phyloP scores from a whole-genome alignment of 306 rosid species.

The Malus asiatica region DNA sequence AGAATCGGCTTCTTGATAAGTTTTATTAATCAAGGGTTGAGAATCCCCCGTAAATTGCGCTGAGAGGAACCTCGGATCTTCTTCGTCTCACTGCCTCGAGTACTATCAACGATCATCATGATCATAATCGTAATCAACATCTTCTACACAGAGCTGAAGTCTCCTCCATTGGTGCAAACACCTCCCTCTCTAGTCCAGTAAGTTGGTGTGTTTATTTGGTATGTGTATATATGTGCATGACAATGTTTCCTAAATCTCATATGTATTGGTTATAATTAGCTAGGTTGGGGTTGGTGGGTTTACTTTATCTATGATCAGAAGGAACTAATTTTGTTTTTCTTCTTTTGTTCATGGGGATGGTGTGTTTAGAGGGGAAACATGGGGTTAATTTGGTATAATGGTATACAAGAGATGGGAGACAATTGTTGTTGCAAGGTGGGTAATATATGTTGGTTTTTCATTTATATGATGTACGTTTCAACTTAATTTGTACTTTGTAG shows the following conservation, averaged over 20 bases:
- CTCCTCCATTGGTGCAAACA: background rate
- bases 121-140: background rate
- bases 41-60: conserved; percentile 42
- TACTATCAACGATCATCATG: background rate
- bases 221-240: conserved; percentile 36
- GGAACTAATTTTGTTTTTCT: conserved; percentile 21
- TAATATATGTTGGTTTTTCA: conserved; percentile 17
- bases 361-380: conserved; percentile 1
- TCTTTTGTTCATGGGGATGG: conserved; percentile 1
- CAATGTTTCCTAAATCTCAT: background rate
- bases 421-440: conserved; percentile 24
- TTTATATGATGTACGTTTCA: background rate
- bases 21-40: conserved; percentile 67
- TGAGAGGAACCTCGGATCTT: conserved; percentile 99
- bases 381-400: conserved; percentile 33
- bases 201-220: conserved; percentile 35
- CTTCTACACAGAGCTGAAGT: background rate
- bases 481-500: background rate
- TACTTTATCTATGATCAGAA: conserved; percentile 11
- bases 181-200: conserved; percentile 24
- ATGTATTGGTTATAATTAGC: conserved; percentile 23
- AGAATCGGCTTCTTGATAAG: conserved; percentile 32
- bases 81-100: conserved; percentile 35
- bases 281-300: conserved; percentile 29
- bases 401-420: conserved; percentile 42